Conservation (phyloP, 306 rosid species). For the Hippophae gyantsensis region DNA sequence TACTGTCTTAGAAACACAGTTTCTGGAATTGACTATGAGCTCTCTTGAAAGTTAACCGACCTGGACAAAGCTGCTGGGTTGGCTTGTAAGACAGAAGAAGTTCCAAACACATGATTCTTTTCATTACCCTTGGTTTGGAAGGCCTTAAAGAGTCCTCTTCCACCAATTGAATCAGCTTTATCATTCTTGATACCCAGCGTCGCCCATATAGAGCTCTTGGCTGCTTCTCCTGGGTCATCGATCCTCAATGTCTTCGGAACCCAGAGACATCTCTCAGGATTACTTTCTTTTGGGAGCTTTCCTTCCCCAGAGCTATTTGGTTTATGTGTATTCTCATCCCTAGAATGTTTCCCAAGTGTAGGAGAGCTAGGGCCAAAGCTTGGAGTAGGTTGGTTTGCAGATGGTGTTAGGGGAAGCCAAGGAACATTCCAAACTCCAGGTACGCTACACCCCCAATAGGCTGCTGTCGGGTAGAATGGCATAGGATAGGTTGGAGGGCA, state of each 20-base stretch:
- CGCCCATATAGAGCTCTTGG: constrained; percentile 52
- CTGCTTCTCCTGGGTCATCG: constrained; percentile 47
- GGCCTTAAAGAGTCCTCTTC: constrained; percentile 39
- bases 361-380: constrained; percentile 36
- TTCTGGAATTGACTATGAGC: constrained; percentile 17
- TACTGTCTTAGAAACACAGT: constrained; percentile 1
- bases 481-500: constrained; percentile 41
- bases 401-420: constrained; percentile 35
- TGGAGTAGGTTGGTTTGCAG: constrained; percentile 18
- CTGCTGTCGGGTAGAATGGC: constrained; percentile 39
- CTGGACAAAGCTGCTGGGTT: constrained; percentile 48
- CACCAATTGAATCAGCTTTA: constrained; percentile 22
- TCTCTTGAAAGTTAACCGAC: constrained; percentile 41
- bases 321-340: constrained; percentile 29
- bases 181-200: constrained; percentile 46
- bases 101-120: constrained; percentile 23
- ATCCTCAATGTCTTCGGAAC: constrained; percentile 48
- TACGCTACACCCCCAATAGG: constrained; percentile 40
- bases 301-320: constrained; percentile 19
- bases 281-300: constrained; percentile 22
- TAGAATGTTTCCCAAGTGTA: constrained; percentile 42
- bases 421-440: constrained; percentile 39
- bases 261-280: constrained; percentile 36
- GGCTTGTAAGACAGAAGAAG: constrained; percentile 33
- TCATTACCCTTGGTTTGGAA: constrained; percentile 28